A percentile compares a stretch with the other conserved stretches of the same genome.
Conservation (phyloP, 768 basidiomycete genomes). For the Podaxis sp. region DNA sequence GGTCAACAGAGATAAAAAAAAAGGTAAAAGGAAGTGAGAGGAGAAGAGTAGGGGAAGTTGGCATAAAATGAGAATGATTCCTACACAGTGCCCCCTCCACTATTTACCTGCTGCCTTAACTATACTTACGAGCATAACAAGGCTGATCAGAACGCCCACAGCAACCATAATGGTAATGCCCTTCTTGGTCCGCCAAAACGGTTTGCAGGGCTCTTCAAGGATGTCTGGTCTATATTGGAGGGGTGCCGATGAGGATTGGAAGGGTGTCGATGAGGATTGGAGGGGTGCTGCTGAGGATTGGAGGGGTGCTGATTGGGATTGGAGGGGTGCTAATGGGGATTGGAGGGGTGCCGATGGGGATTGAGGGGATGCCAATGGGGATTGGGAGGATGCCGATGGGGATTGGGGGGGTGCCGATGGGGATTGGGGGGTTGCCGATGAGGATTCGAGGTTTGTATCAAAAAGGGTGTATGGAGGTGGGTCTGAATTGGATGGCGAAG, state of each 20-base stretch:
- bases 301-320: not conserved
- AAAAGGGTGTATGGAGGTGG: not conserved
- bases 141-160: constrained; percentile 24
- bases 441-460: constrained; percentile 10
- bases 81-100: not conserved
- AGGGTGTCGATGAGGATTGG: not conserved
- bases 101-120: constrained; percentile 6
- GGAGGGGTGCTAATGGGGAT: not conserved
- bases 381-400: not conserved
- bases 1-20: no score
- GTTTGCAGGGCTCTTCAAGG: constrained; percentile 27
- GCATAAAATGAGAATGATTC: not conserved
- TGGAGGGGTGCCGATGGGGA: not conserved
- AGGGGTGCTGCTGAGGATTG: not conserved
- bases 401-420: constrained; percentile 28
- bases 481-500: constrained; percentile 19
- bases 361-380: not conserved
- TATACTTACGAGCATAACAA: constrained; percentile 48
- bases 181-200: constrained; percentile 45
- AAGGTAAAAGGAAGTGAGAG: no score
- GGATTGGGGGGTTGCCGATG: constrained; percentile 18
- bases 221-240: no score
- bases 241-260: constrained; percentile 29
- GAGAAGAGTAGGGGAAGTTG: no score
- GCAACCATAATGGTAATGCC: constrained; percentile 28